Evolutionary conservation across 208 protist species (phyloP), one percentile per base, ranked within the genome.

Genomic region (Trypanosoma congolense): DNA sequence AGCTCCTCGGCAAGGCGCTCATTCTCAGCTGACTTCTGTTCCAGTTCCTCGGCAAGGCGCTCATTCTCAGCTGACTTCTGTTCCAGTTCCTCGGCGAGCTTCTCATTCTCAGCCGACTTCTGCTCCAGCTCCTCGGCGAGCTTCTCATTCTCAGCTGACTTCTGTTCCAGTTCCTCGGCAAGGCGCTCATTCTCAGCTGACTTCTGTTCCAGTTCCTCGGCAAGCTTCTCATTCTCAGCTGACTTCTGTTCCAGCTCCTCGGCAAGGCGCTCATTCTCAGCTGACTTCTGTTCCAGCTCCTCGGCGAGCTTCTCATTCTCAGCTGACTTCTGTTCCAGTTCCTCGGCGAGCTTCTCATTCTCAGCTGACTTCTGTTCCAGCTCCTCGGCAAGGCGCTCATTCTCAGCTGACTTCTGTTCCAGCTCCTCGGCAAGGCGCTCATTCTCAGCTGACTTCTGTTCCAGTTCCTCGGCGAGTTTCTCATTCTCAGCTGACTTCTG

Each of bases 171-270:
- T n/a, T 46, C 42, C n/a, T 46, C 42, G 6, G 42, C 42, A 46
- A 76, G 58, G 31, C 46, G 61, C 47, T 76, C 70, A 56, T 76
- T 76, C 36, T 65, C 57, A 28, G 65, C 65, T 9, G 33, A 35
- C 26, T 61, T 49, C 46, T 42, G 47, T 10, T 61, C 66, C 1
- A 73, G 59, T 30, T 65, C 65, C 9, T 48, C 60, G 19, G 35
- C 48, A 6, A 56, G 61, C 56, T 61, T 64, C 61, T 68, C 61
- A 47, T 68, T 56, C 28, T 72, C 73, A 9, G 69, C 68, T 36
- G 60, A 57, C 61, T 62, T 67, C 42, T 52, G 67, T 38, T 75
- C 62, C 14, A 74, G 45, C 45, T 79, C 73, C n/a, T 79, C 73
- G 5, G 70, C 33, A 2, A 66, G 62, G 0, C 48, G 57, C 44